Evolutionary conservation across 257 asterid genomes (phyloP).

Genomic region (Petunia secreta): DNA sequence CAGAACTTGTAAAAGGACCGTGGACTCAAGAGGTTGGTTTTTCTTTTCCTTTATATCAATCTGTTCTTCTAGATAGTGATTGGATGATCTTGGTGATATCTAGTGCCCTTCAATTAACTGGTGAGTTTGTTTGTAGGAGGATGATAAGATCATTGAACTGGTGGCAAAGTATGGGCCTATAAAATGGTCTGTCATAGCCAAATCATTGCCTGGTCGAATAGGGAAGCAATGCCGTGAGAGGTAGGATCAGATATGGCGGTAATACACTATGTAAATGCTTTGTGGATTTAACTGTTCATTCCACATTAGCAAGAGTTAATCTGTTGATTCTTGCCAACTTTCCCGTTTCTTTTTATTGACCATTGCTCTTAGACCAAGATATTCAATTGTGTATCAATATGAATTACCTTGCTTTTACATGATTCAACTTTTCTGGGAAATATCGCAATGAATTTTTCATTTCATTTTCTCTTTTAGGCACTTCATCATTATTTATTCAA

Average conservation of each 20-base stretch:
- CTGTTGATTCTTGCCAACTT: neutral
- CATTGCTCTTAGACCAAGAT: neutral
- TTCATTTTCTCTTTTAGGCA: neutral
- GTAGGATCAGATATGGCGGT: constrained; percentile 38
- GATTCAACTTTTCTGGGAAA: neutral
- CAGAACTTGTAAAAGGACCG: constrained; percentile 98
- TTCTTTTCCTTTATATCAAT: constrained; percentile 18
- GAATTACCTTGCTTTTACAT: neutral
- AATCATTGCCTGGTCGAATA: constrained; percentile 92
- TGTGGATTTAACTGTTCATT: neutral
- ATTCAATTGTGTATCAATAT: neutral
- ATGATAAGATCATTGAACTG: constrained; percentile 76
- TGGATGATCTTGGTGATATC: neutral
- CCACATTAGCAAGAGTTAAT: neutral
- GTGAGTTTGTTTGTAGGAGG: constrained; percentile 64
- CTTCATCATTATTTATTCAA: no score
- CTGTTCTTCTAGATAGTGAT: neutral
- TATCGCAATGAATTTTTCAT: neutral
- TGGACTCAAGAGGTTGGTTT: constrained; percentile 86
- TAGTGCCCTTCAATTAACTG: neutral
- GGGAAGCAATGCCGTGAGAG: constrained; percentile 99
- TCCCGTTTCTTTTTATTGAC: no score
- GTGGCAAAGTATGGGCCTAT: constrained; percentile 85
- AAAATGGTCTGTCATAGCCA: constrained; percentile 95
- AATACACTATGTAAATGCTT: neutral